These are phyloP conservation scores for Aspergillus campestris DNA, from an alignment of 495 filamentous ascomycete genomes.

Conservation along the genomic window DNA sequence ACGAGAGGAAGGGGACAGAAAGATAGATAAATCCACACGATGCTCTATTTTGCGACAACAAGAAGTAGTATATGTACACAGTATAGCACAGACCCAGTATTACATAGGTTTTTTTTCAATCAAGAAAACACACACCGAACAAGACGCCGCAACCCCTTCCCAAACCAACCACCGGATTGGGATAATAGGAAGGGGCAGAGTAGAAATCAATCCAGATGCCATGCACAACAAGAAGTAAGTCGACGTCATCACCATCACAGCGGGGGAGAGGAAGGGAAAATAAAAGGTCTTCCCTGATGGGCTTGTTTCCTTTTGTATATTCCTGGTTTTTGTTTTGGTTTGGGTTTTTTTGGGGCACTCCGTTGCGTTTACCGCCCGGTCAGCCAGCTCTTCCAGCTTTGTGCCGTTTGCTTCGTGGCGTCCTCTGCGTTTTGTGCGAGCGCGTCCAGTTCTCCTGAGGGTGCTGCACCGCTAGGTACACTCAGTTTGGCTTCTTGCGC, in stretches of 20 bases:
- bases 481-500: slow-evolving; percentile 11
- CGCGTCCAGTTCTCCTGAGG: slow-evolving; percentile 31
- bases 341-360: neutral
- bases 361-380: slow-evolving; percentile 28
- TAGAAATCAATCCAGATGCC: slow-evolving; percentile 10
- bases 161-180: neutral
- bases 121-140: slow-evolving; percentile 10
- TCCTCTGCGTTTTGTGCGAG: slow-evolving; percentile 35
- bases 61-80: slow-evolving; percentile 14
- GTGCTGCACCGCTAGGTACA: slow-evolving; percentile 11
- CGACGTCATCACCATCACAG: slow-evolving; percentile 6
- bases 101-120: slow-evolving; percentile 11
- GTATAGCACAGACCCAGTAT: slow-evolving; percentile 13
- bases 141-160: slow-evolving; percentile 16
- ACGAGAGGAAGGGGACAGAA: too few species aligned
- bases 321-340: slow-evolving; percentile 1
- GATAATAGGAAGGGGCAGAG: slow-evolving; percentile 13
- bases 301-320: neutral
- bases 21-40: too few species aligned
- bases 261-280: slow-evolving; percentile 5
- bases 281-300: slow-evolving; percentile 2
- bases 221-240: slow-evolving; percentile 11
- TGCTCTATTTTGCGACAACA: neutral
- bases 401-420: slow-evolving; percentile 29
- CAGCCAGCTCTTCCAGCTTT: slow-evolving; percentile 39